Evolutionary conservation across 768 basidiomycete genomes (phyloP).

Genomic region (Hydnomerulius pinastri): DNA sequence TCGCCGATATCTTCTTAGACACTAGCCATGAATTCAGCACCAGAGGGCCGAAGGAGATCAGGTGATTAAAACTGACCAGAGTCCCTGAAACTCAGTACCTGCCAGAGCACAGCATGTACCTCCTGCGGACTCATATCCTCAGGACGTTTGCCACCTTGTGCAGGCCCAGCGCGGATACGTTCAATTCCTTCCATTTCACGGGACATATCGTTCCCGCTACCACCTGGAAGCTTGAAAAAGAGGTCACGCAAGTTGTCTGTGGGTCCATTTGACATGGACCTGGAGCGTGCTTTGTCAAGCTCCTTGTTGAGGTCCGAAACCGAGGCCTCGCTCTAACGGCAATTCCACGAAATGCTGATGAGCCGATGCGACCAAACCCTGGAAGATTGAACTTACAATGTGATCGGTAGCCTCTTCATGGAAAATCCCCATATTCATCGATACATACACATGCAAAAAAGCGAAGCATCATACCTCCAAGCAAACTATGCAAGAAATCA

Average conservation of each 20-base stretch:
- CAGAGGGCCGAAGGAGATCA: not conserved
- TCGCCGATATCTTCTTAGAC: slow-evolving; percentile 76
- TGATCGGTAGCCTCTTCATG: slow-evolving; percentile 61
- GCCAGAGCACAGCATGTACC: slow-evolving; percentile 80
- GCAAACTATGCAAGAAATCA: slow-evolving; percentile 77
- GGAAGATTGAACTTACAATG: slow-evolving; percentile 40
- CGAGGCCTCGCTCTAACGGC: slow-evolving; percentile 50
- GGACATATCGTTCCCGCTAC: slow-evolving; percentile 59
- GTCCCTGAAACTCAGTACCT: slow-evolving; percentile 84
- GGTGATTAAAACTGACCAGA: slow-evolving; percentile 43
- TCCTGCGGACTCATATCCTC: slow-evolving; percentile 90
- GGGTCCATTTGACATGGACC: slow-evolving; percentile 39
- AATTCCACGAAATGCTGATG: slow-evolving; percentile 1
- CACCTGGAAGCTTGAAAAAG: slow-evolving; percentile 64
- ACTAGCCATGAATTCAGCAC: slow-evolving; percentile 35
- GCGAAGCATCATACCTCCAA: slow-evolving; percentile 55
- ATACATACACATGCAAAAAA: not conserved
- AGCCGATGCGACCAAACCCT: not conserved
- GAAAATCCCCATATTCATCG: not conserved
- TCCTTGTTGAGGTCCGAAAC: slow-evolving; percentile 85
- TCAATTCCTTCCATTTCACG: slow-evolving; percentile 77
- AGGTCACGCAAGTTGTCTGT: slow-evolving; percentile 58
- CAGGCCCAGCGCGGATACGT: slow-evolving; percentile 60
- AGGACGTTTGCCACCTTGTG: slow-evolving; percentile 67
- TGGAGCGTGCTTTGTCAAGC: slow-evolving; percentile 68